Evolutionary conservation across 768 basidiomycete species (phyloP), one percentile per base, ranked within the genome.

Genomic region (Candolleomyces efflorescens): DNA sequence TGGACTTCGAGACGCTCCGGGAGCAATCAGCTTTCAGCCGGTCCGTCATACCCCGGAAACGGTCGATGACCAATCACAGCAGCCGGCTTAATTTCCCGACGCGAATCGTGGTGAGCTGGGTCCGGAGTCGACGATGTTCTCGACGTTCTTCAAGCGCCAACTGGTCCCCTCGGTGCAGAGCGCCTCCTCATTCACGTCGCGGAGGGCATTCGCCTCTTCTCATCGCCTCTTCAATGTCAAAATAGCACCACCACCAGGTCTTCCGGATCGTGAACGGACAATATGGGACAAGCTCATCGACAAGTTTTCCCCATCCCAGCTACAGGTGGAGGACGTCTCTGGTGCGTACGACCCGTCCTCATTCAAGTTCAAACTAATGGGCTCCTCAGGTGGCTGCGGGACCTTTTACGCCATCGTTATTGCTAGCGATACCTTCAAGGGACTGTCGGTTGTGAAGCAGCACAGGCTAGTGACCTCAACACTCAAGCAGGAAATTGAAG

Each of bases 401-500:
- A 82, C 87, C 3, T 99, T 98, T 73, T 99, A 96, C 65, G 91
- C 94, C 44, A 95, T 99, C 60, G 81, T 83, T 12, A 90, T 99
- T 60, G 82, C 89, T 3, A 94, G 92, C 58, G 70, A 83, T n/a
- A 80, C 80, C 1, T 98, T 99, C 79, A 86, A 88, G 62, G 96
- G 89, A 9, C 73, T 98, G 41, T 71, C 90, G 1, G 89, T 85
- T 44, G 85, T 98, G 54, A 95, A 97, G 76, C 97, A 99, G 71
- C 97, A 99, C 71, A 84, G 85, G 59, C 76, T 97, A 26, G 94
- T 99, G 39, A 95, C 89, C 12, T 82, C 92, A 59, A 79, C 82
- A 10, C 73, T 99, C 61, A 94, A 95, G 73, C 76, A 87, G 64
- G 97, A 98, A 69, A 93, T 99, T 49, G 82, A 84, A 65, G 86